These are phyloP conservation scores for Monosporozyma servazzii DNA, from an alignment of 805 yeast genomes.

Conservation along the genomic window DNA sequence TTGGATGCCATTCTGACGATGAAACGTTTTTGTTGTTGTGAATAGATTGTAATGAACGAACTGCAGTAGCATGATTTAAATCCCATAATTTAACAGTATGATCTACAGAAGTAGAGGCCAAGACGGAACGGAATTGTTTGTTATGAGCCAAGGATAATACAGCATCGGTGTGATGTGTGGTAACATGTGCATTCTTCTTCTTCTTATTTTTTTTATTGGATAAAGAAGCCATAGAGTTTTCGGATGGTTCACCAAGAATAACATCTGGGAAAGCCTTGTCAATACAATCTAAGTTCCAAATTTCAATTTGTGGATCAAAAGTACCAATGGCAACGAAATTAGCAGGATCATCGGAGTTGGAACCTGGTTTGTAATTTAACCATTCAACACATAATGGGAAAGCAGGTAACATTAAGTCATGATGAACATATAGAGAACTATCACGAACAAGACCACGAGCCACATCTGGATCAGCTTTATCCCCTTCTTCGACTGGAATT, in stretches of 20 bases:
- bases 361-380: constrained; percentile 67
- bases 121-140: constrained; percentile 66
- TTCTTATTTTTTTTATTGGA: constrained; percentile 42
- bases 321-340: constrained; percentile 96
- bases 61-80: constrained; percentile 62
- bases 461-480: constrained; percentile 60
- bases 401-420: constrained; percentile 92
- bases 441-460: constrained; percentile 67
- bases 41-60: constrained; percentile 55
- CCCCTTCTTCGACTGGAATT: constrained; percentile 55
- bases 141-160: constrained; percentile 82
- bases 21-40: constrained; percentile 81
- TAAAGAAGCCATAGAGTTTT: constrained; percentile 29
- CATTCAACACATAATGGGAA: constrained; percentile 96
- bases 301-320: constrained; percentile 93
- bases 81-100: constrained; percentile 95
- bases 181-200: constrained; percentile 41
- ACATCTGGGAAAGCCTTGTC: constrained; percentile 94
- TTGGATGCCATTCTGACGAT: constrained; percentile 75
- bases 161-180: constrained; percentile 87
- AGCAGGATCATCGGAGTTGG: constrained; percentile 46
- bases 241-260: constrained; percentile 72
- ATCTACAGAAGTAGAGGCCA: constrained; percentile 94
- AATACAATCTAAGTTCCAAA: constrained; percentile 89
- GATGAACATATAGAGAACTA: constrained; percentile 80